Percentiles rank a stretch among this genome's conserved stretches.
These are phyloP conservation scores for Pogostemon cablin DNA, from an alignment of 257 asterid genomes.

Conservation along the genomic window DNA sequence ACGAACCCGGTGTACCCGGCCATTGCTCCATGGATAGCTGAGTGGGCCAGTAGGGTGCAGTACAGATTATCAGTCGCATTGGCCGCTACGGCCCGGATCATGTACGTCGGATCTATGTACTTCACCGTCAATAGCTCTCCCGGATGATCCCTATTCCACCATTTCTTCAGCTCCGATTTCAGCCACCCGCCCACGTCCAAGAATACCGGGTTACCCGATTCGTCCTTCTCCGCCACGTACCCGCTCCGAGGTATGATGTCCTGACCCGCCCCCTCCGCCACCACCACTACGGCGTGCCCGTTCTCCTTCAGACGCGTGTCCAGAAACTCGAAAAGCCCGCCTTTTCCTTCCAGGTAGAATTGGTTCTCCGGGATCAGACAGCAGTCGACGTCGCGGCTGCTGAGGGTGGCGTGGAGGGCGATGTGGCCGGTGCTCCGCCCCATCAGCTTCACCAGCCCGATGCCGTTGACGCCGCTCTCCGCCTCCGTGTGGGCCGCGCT, in stretches of 20 bases:
- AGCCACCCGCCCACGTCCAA: constrained; percentile 81
- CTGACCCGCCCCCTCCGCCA: constrained; percentile 87
- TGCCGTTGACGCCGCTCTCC: constrained; percentile 74
- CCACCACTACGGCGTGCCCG: constrained; percentile 73
- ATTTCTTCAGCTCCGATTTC: constrained; percentile 70
- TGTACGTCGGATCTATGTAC: constrained; percentile 78
- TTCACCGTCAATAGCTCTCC: constrained; percentile 66
- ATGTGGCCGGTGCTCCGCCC: constrained; percentile 92
- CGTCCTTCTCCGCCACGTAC: constrained; percentile 56
- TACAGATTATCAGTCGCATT: constrained; percentile 75
- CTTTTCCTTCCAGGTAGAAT: constrained; percentile 68
- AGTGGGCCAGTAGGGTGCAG: constrained; percentile 73
- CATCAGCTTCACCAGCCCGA: constrained; percentile 86
- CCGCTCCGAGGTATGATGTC: constrained; percentile 50
- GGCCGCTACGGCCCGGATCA: constrained; percentile 75
- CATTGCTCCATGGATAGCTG: constrained; percentile 85
- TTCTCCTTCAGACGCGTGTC: constrained; percentile 41
- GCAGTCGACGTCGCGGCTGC: constrained; percentile 83
- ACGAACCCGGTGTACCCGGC: constrained; percentile 87
- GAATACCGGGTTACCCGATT: constrained; percentile 74
- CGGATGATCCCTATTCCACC: constrained; percentile 78
- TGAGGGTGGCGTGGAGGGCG: constrained; percentile 70
- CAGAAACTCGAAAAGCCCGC: constrained; percentile 71
- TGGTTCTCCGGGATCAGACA: constrained; percentile 75
- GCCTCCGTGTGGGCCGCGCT: constrained; percentile 77